Base-by-base conservation (phyloP, 176 grass and related monocot species). In the Bothriochloa decipiens region DNA sequence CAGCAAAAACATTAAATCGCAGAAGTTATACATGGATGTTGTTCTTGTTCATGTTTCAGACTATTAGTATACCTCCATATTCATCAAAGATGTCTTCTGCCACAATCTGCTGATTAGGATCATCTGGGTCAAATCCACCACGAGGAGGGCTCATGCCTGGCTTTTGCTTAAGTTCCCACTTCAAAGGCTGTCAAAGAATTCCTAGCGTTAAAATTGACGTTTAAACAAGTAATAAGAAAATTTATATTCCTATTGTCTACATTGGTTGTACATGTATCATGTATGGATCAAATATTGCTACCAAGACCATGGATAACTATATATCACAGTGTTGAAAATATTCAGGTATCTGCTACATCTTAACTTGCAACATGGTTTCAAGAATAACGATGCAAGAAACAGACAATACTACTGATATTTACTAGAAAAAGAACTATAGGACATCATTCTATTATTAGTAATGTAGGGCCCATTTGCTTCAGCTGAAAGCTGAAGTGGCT, bases 101-200 rank as follows among this genome's bases (percentile, higher is more conserved):
- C 64, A 99, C 91, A 90, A 96, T 99, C 90, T 96, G 93, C 70
- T 99, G 93, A 70, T 99, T 99, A 82, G 96, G 96, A 84, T 99
- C 96, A 79, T 99, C 91, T 25, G 86, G 91, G 60, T 84, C 82
- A 62, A 89, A 99, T 46, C 96, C 96, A 57, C 96, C 96, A 72
- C 91, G 88, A 68, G 96, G 96, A 85, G 96, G 96, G 81, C 93
- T 99, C 85, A 99, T 90, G 55, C 96, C 96, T 14, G 96, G 93
- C 57, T 92, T 99, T 75, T 96, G 93, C 88, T 96, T 99, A 83
- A 99, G 90, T 65, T 99, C 96, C 96, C 96, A 99, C 79, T 96
- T 99, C 81, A 96, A 89, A 80, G 93, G 93, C 91, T 95, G 83
- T 39, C 65, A 1, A 72, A 42, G 40, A 42, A 73, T 49, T 85